Evolutionary conservation across 2,329 filamentous ascomycete species (phyloP).

Genomic region (Fusarium newnesense): DNA sequence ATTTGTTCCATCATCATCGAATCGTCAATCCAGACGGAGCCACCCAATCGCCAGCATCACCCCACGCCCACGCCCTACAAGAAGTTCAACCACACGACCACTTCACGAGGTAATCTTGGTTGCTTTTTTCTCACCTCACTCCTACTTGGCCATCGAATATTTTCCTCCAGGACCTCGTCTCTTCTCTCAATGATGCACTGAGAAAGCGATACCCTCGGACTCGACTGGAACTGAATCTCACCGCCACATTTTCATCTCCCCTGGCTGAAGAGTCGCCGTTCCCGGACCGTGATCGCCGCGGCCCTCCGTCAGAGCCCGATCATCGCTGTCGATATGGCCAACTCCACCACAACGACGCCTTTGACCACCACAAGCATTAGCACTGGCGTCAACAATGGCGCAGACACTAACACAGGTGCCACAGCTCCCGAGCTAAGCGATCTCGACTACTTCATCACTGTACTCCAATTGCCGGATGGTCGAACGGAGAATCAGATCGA

Average conservation of each 20-base stretch:
- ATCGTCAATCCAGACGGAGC: conserved; percentile 18
- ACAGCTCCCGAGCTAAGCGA: conserved; percentile 54
- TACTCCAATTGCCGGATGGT: conserved; percentile 49
- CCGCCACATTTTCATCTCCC: conserved; percentile 15
- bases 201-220: conserved; percentile 14
- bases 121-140: not conserved
- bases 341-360: conserved; percentile 29
- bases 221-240: conserved; percentile 21
- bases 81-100: conserved; percentile 13
- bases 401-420: conserved; percentile 25
- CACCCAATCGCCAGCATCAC: conserved; percentile 25
- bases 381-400: conserved; percentile 21
- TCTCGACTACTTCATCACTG: conserved; percentile 52
- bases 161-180: not conserved
- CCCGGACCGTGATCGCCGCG: conserved; percentile 29
- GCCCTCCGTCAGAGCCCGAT: conserved; percentile 32
- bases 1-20: conserved; percentile 24
- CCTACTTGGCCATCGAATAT: not conserved
- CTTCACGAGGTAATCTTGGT: not conserved
- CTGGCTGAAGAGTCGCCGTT: conserved; percentile 23
- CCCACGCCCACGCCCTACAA: conserved; percentile 22
- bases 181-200: conserved; percentile 36
- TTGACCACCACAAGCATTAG: conserved; percentile 27
- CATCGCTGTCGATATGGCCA: conserved; percentile 35
- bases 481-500: conserved; percentile 55